phyloP scores from a whole-genome alignment of 352 stramenopile species.

The Phytophthora chlamydospora region DNA sequence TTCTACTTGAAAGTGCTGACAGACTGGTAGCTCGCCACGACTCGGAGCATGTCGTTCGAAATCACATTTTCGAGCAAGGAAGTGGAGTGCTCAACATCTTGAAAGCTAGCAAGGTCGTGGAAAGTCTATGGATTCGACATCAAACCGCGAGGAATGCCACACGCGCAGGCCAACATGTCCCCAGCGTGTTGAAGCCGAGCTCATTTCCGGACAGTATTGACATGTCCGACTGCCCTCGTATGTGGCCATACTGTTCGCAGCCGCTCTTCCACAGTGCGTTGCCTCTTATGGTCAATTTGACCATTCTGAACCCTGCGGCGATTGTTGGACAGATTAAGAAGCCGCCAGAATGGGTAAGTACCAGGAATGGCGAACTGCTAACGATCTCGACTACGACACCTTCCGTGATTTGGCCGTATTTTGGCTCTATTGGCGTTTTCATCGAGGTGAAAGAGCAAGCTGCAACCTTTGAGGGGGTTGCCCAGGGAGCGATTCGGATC shows the following conservation, averaged over 20 bases:
- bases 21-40: slow-evolving; percentile 42
- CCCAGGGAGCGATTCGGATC: slow-evolving; percentile 46
- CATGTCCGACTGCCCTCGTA: slow-evolving; percentile 80
- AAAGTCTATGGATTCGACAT: slow-evolving; percentile 45
- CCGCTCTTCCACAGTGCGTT: slow-evolving; percentile 75
- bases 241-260: slow-evolving; percentile 88
- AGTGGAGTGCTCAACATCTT: slow-evolving; percentile 77
- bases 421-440: slow-evolving; percentile 74
- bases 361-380: slow-evolving; percentile 56
- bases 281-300: slow-evolving; percentile 87
- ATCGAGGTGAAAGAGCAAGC: slow-evolving; percentile 62
- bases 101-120: slow-evolving; percentile 52
- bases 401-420: slow-evolving; percentile 69
- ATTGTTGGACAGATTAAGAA: slow-evolving; percentile 55
- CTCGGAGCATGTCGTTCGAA: slow-evolving; percentile 54
- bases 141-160: slow-evolving; percentile 27
- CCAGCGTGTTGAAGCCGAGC: slow-evolving; percentile 37
- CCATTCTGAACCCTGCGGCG: slow-evolving; percentile 69
- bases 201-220: slow-evolving; percentile 75
- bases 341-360: slow-evolving; percentile 55
- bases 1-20: slow-evolving; percentile 65
- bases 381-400: slow-evolving; percentile 53
- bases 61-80: slow-evolving; percentile 89
- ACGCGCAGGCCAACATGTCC: slow-evolving; percentile 7
- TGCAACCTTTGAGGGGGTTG: slow-evolving; percentile 47